These are phyloP conservation scores for Bryum argenteum DNA, from an alignment of 225 moss, liverwort and hornwort genomes.

Conservation along the genomic window DNA sequence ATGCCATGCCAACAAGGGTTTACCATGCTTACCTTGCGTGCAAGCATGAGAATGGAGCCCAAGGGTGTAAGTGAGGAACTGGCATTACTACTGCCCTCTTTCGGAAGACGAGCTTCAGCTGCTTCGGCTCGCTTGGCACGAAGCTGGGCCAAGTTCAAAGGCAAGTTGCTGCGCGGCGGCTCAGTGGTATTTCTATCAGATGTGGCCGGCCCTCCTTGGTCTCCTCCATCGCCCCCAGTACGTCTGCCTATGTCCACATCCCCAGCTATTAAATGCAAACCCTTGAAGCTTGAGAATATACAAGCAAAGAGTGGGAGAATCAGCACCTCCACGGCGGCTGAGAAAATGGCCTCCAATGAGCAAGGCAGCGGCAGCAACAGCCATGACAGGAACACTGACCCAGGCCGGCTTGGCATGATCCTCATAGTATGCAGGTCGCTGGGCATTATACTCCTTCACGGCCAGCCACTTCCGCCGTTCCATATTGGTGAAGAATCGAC, in stretches of 20 bases:
- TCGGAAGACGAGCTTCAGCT: slow-evolving; percentile 78
- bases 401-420: slow-evolving; percentile 88
- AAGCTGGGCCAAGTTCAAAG: slow-evolving; percentile 83
- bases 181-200: slow-evolving; percentile 30
- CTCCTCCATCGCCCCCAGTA: slow-evolving; percentile 65
- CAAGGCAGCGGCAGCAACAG: slow-evolving; percentile 77
- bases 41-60: slow-evolving; percentile 84
- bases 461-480: slow-evolving; percentile 59
- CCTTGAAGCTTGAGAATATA: not conserved
- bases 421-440: slow-evolving; percentile 79
- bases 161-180: slow-evolving; percentile 38
- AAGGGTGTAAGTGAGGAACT: slow-evolving; percentile 75
- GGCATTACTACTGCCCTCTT: slow-evolving; percentile 55
- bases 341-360: slow-evolving; percentile 82
- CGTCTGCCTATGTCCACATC: slow-evolving; percentile 75
- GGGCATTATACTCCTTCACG: slow-evolving; percentile 49
- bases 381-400: slow-evolving; percentile 84
- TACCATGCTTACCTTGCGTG: slow-evolving; percentile 55
- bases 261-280: slow-evolving; percentile 6
- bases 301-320: slow-evolving; percentile 31
- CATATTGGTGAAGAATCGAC: slow-evolving; percentile 40
- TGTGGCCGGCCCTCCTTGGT: slow-evolving; percentile 32
- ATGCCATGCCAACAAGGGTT: not conserved
- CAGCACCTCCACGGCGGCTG: slow-evolving; percentile 78
- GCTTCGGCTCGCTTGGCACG: slow-evolving; percentile 82